Conservation (phyloP, 805 yeast genomes). For the Yamadazyma sp. region DNA sequence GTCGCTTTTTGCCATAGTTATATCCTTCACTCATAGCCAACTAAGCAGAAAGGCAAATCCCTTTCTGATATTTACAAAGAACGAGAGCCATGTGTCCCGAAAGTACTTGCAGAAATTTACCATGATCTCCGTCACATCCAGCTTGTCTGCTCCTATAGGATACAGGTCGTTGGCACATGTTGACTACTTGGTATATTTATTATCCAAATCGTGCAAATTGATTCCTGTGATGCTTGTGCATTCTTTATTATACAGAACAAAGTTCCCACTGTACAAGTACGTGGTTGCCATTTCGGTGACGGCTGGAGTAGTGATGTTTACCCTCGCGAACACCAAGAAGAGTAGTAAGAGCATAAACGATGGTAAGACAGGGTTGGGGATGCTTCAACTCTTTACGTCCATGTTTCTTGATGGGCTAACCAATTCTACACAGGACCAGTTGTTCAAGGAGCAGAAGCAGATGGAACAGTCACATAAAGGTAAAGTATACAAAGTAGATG, state of each 20-base stretch:
- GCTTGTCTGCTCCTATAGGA: slow-evolving; percentile 81
- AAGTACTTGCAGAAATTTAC: slow-evolving; percentile 37
- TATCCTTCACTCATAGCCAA: slow-evolving; percentile 62
- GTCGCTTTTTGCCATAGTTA: slow-evolving; percentile 65
- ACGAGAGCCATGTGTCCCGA: slow-evolving; percentile 18
- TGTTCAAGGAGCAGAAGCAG: slow-evolving; percentile 50
- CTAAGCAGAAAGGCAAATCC: slow-evolving; percentile 28
- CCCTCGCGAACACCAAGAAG: slow-evolving; percentile 40
- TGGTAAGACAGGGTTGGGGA: slow-evolving; percentile 54
- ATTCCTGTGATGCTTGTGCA: slow-evolving; percentile 94
- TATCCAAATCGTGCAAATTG: slow-evolving; percentile 91
- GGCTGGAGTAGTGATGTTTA: slow-evolving; percentile 77
- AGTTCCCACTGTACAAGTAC: slow-evolving; percentile 75
- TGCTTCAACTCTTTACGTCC: slow-evolving; percentile 56
- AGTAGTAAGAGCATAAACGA: slow-evolving; percentile 31
- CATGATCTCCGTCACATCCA: slow-evolving; percentile 68
- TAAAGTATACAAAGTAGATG: slow-evolving; percentile 50
- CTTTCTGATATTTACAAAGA: slow-evolving; percentile 33
- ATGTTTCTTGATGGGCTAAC: slow-evolving; percentile 88
- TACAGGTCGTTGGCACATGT: slow-evolving; percentile 77
- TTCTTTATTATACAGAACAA: slow-evolving; percentile 61
- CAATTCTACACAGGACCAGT: slow-evolving; percentile 87
- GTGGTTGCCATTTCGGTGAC: slow-evolving; percentile 79
- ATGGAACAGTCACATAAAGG: slow-evolving; percentile 11
- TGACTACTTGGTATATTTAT: slow-evolving; percentile 77